These are phyloP conservation scores for Graphilbum sp. DNA, from an alignment of 2,329 filamentous ascomycete genomes.

Conservation along the genomic window DNA sequence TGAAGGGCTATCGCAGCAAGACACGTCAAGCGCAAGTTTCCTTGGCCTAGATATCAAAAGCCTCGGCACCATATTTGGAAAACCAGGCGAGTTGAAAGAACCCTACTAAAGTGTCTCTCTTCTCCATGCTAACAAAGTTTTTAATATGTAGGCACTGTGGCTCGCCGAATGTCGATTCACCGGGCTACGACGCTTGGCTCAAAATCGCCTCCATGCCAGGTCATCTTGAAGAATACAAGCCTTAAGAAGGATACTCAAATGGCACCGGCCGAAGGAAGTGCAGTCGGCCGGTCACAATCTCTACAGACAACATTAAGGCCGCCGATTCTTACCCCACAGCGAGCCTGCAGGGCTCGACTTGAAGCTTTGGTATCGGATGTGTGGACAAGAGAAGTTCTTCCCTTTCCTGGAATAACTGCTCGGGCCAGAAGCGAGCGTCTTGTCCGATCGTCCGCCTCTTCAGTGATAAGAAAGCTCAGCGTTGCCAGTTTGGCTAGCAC, in stretches of 20 bases:
- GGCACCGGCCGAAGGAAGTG: slow-evolving; percentile 24
- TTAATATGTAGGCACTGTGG: slow-evolving; percentile 33
- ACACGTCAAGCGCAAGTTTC: slow-evolving; percentile 40
- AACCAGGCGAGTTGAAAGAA: slow-evolving; percentile 35
- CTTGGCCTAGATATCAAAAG: slow-evolving; percentile 55
- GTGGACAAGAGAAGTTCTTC: slow-evolving; percentile 67
- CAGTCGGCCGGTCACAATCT: slow-evolving; percentile 65
- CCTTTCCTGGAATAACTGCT: slow-evolving; percentile 65
- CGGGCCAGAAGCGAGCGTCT: slow-evolving; percentile 51
- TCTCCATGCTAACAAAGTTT: slow-evolving; percentile 1
- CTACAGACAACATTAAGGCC: slow-evolving; percentile 50
- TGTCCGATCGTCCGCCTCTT: slow-evolving; percentile 64
- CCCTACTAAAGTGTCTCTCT: not conserved
- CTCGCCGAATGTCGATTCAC: slow-evolving; percentile 61
- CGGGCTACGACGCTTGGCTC: slow-evolving; percentile 58
- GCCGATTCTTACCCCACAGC: slow-evolving; percentile 55
- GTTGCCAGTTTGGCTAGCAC: slow-evolving; percentile 63
- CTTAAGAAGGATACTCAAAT: slow-evolving; percentile 38
- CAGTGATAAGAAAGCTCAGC: slow-evolving; percentile 77
- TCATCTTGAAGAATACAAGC: slow-evolving; percentile 77
- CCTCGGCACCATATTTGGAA: slow-evolving; percentile 59
- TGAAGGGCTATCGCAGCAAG: slow-evolving; percentile 28
- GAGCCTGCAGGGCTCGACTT: slow-evolving; percentile 60
- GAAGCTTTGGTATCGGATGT: slow-evolving; percentile 61
- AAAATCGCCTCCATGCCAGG: slow-evolving; percentile 51